Evolutionary conservation across 139 green algal species (phyloP), one percentile per base, ranked within the genome.

Genomic region (Volvox reticuliferus): DNA sequence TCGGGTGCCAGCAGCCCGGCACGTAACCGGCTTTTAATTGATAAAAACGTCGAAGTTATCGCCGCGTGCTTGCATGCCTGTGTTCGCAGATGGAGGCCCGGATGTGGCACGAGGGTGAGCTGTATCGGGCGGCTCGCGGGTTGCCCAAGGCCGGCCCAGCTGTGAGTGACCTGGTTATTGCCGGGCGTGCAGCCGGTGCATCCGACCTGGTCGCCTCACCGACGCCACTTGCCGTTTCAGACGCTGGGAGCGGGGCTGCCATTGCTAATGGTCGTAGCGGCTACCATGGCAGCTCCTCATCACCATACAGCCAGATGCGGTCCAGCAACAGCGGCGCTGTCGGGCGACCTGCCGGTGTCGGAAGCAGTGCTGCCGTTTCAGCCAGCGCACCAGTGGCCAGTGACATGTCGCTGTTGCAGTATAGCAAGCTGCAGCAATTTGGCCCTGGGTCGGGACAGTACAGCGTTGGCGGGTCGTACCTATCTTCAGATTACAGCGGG

Each of bases 91-190:
- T 91, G 75, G 87, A 93, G 73, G 82, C 81, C 12, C 79, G 91
- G 61, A 93, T 94, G 90, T 96, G 94, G 93, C 82, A 84, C 63
- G 93, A 95, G 89, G 95, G 95, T 14, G 95, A 95, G 2, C 36
- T 93, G 63, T 94, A 92, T 68, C 91, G 94, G 16, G 83, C 89
- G 1, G 75, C 82, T 3, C 63, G 88, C 0, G 91, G 88, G 16
- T 75, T 92, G 35, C 77, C 63, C 37, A 88, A 93, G 35, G 91
- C 87, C 18, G 91, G 90, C 26, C 73, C 86, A 18, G 79, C 81
- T 26, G 86, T 92, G 35, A 89, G 78, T 63, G 91, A 93, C 55
- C 33, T 92, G 28, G 68, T 92, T 12, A 19, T 89, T 0, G 55
- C 79, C 24, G 80, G 91, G 62, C 61, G 91, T 24, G 76, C 90